Base-by-base conservation (phyloP, 163 green algal species). In the Dunaliella salina region DNA sequence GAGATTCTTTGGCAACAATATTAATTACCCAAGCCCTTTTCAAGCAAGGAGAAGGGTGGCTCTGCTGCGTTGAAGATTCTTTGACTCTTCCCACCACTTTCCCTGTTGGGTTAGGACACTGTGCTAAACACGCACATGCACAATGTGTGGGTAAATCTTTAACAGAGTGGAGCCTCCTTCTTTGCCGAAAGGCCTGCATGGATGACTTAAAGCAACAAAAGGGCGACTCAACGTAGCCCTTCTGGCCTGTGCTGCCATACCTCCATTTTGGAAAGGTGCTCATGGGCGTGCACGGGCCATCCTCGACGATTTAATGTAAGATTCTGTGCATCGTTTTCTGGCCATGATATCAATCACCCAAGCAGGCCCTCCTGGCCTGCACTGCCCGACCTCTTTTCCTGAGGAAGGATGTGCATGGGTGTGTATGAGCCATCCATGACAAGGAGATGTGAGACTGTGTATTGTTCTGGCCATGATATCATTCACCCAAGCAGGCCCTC, bases 241-340 rank as follows among this genome's bases (percentile, higher is more conserved):
- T 40, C 79, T 83, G 79, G 79, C 79, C 79, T 83, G 79, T 20
- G 30, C 17, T 88, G 24, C 79, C 72, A 26, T 57, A 94, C 69
- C 87, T 94, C 26, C 17, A 22, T 15, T 80, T 12, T 80, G 71
- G 71, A 11, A 35, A 33, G 71, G 22, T n/a, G n/a, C n/a, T 18
- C n/a, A 33, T 80, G 71, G 71, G 71, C 30, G 71, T 80, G 57
- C 18, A 26, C 18, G 57, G 18, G 57, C 57, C 57, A 26, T 69
- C 15, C 18, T 69, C 18, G 15, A 69, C 57, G 18, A 69, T 69
- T n/a, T n/a, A 69, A 69, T 69, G 57, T n/a, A n/a, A n/a, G n/a
- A n/a, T n/a, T n/a, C n/a, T n/a, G 20, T 12, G 22, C 63, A 29
- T 5, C 20, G 24, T 75, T 30, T 50, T 75, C 22, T 75, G 63